Evolutionary conservation across 2,329 filamentous ascomycete genomes (phyloP), one percentile per base, ranked within the genome.

Genomic region (Blastomyces gilchristii): DNA sequence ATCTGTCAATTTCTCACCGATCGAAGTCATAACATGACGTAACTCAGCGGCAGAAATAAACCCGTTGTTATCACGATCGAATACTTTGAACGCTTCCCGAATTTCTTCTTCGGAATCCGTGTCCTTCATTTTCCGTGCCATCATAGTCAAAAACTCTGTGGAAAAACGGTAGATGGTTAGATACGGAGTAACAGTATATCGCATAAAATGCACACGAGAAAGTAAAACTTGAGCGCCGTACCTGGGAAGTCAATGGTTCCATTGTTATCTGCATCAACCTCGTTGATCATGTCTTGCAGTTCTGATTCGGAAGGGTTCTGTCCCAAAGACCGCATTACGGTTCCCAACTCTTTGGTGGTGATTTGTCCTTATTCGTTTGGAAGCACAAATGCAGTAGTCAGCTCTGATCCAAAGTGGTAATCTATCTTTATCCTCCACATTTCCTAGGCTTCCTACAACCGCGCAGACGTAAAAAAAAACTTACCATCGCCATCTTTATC

Each of bases 101-200:
- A 94, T 94, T 77, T 94, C 90, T 79, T 94, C 90, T 79, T 94
- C 90, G 58, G 89, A 93, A 74, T 94, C 90, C 69, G 90, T 94
- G 72, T 93, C 90, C 83, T 93, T 93, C 90, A 94, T 94, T 81
- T 94, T 94, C 73, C 90, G 86, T 65, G 90, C 90, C 90, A 94
- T 94, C 90, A 94, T 94, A 67, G 90, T 94, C 66, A 94, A 82
- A 79, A 94, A 94, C 75, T 94, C 90, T 93, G 43, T 12, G 58
- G 22, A 54, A 57, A 12, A 45, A 45, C 47, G 41, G 47, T 49
- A 49, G 31, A 57, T 62, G 60, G 62, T 69, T 58, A 70, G 65
- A 56, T 41, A 49, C 28, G 5, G 8, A 37, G 25, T 45, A 8
- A 22, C 39, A 22, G 5, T 25, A 49, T 4, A 2, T 12, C 8